Evolutionary conservation across 2,329 filamentous ascomycete genomes (phyloP).

Genomic region (Pestalotiopsis fici): DNA sequence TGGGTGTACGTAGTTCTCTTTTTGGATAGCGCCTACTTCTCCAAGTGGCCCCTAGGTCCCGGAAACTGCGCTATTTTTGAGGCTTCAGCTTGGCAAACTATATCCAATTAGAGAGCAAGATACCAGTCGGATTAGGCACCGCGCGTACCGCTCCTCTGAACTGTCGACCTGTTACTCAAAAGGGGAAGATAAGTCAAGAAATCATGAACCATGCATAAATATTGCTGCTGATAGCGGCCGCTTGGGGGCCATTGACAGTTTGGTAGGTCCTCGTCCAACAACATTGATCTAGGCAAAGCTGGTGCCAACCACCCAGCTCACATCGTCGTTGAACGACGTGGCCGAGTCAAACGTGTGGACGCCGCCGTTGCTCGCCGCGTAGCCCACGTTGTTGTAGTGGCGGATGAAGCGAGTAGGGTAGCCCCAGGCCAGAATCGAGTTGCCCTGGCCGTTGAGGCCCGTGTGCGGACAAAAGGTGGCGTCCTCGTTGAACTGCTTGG

Average conservation of each 20-base stretch:
- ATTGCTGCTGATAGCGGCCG: no score
- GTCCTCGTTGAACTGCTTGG: slow-evolving; percentile 60
- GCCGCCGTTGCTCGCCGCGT: slow-evolving; percentile 24
- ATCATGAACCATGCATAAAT: no score
- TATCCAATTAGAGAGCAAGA: neutral
- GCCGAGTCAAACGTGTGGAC: slow-evolving; percentile 50
- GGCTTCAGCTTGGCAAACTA: neutral
- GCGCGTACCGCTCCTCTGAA: neutral
- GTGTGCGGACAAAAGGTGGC: slow-evolving; percentile 62
- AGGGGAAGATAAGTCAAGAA: no score
- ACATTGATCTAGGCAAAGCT: slow-evolving; percentile 41
- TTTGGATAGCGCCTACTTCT: neutral
- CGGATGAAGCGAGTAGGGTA: slow-evolving; percentile 62
- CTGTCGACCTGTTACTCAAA: no score
- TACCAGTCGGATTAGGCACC: neutral
- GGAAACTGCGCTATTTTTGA: neutral
- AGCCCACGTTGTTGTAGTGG: slow-evolving; percentile 47
- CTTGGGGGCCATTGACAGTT: neutral
- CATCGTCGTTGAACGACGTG: slow-evolving; percentile 53
- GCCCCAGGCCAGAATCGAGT: slow-evolving; percentile 56
- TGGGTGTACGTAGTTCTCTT: no score
- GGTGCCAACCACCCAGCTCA: slow-evolving; percentile 47
- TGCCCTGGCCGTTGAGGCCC: slow-evolving; percentile 51
- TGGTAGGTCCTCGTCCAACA: neutral
- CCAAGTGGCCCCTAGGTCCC: neutral